Conservation (phyloP, 2,329 filamentous ascomycete genomes). For the Zelopaecilomyces penicillatus region DNA sequence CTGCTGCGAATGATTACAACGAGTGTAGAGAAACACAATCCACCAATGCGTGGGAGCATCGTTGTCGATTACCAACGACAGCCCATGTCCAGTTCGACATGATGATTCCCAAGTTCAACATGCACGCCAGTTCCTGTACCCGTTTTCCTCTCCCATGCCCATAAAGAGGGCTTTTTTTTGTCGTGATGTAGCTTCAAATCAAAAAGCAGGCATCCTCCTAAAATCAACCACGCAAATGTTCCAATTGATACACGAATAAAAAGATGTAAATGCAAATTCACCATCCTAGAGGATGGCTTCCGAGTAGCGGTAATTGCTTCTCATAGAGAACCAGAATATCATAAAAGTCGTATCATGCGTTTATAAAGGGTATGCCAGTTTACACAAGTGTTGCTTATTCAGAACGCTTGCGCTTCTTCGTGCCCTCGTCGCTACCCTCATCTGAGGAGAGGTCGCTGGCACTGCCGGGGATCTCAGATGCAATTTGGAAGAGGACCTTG, state of each 20-base stretch:
- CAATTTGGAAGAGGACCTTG: slow-evolving; percentile 73
- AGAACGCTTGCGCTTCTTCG: slow-evolving; percentile 67
- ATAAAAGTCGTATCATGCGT: slow-evolving; percentile 9
- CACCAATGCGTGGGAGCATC: slow-evolving; percentile 17
- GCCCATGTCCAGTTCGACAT: slow-evolving; percentile 2
- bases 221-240: slow-evolving; percentile 21
- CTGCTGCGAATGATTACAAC: slow-evolving; percentile 39
- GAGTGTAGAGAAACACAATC: slow-evolving; percentile 41
- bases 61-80: slow-evolving; percentile 15
- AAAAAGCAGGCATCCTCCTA: slow-evolving; percentile 13
- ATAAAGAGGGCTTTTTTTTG: slow-evolving; percentile 17
- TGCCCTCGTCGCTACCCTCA: slow-evolving; percentile 39
- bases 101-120: slow-evolving; percentile 15
- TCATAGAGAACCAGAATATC: slow-evolving; percentile 6
- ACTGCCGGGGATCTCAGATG: slow-evolving; percentile 63
- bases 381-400: slow-evolving; percentile 35
- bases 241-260: slow-evolving; percentile 38
- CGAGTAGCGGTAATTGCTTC: too few species aligned
- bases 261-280: slow-evolving; percentile 31
- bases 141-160: slow-evolving; percentile 9
- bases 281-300: slow-evolving; percentile 11
- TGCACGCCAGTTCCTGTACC: slow-evolving; percentile 17
- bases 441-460: slow-evolving; percentile 50
- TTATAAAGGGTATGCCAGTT: not conserved
- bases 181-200: slow-evolving; percentile 20